Conservation (phyloP, 2,329 filamentous ascomycete species). For the Arthrobotrys entomopaga region DNA sequence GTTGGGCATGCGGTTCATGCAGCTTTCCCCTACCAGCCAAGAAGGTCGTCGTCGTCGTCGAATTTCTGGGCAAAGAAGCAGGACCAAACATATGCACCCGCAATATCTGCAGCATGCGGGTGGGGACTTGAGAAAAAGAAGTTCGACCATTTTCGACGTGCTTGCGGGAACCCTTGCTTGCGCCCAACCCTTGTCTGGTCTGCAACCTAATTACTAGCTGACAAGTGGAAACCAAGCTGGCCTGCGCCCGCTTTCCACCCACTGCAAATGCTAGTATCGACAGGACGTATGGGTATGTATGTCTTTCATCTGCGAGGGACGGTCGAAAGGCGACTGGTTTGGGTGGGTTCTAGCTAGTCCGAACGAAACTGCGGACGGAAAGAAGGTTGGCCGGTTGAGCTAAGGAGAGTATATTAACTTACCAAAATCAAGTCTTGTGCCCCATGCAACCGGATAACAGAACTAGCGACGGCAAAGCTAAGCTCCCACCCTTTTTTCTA, state of each 20-base stretch:
- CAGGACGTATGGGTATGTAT: slow-evolving; percentile 34
- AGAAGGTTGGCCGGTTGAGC: slow-evolving; percentile 35
- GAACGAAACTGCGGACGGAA: slow-evolving; percentile 23
- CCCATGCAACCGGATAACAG: slow-evolving; percentile 9
- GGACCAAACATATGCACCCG: not conserved
- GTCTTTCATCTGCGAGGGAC: slow-evolving; percentile 55
- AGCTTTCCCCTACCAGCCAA: slow-evolving; percentile 41
- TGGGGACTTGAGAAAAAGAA: slow-evolving; percentile 2
- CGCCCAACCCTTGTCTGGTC: slow-evolving; percentile 29
- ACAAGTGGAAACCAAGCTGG: not conserved
- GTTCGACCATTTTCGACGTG: not conserved
- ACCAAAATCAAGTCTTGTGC: slow-evolving; percentile 12
- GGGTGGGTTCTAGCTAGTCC: not conserved
- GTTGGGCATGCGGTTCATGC: slow-evolving; percentile 33
- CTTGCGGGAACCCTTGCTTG: slow-evolving; percentile 22
- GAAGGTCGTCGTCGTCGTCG: slow-evolving; percentile 19
- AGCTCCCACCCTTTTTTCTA: slow-evolving; percentile 34
- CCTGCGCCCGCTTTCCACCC: slow-evolving; percentile 25
- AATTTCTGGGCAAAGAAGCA: not conserved
- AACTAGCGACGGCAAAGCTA: not conserved
- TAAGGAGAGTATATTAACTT: slow-evolving; percentile 31
- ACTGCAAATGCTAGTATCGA: slow-evolving; percentile 16
- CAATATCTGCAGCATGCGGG: slow-evolving; percentile 14
- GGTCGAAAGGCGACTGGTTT: not conserved
- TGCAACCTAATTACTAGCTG: slow-evolving; percentile 26